Evolutionary conservation across 345 rosid genomes (phyloP).

Genomic region (Aegle marmelos): DNA sequence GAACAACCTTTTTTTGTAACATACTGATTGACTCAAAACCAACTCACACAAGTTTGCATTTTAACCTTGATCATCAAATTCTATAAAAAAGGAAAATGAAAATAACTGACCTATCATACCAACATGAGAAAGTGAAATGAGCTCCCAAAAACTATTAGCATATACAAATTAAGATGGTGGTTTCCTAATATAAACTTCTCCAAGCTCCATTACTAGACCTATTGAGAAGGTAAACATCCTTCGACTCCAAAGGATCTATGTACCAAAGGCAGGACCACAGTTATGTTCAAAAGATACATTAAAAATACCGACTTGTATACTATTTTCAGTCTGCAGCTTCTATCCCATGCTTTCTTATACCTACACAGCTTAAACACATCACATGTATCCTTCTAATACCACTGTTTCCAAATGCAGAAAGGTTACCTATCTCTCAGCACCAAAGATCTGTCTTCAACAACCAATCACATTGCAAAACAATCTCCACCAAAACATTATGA

Average conservation of each 20-base stretch:
- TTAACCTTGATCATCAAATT: neutral
- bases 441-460: neutral
- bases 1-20: neutral
- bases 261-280: neutral
- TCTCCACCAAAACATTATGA: neutral
- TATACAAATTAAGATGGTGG: neutral
- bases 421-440: neutral
- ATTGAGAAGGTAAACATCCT: neutral
- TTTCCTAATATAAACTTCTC: neutral
- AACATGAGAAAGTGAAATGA: neutral
- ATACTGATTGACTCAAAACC: neutral
- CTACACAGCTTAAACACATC: neutral
- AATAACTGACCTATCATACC: neutral
- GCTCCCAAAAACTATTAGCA: neutral
- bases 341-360: neutral
- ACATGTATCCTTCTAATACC: neutral
- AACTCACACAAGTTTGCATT: constrained; percentile 1
- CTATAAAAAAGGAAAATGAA: neutral
- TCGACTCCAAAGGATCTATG: neutral
- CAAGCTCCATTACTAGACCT: neutral
- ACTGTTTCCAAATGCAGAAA: neutral
- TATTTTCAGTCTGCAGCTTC: neutral
- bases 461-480: neutral
- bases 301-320: neutral
- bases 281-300: neutral